Percentiles rank a stretch among this genome's conserved stretches.
Conservation (phyloP, 2,329 filamentous ascomycete genomes). For the Macrophomina tecta region DNA sequence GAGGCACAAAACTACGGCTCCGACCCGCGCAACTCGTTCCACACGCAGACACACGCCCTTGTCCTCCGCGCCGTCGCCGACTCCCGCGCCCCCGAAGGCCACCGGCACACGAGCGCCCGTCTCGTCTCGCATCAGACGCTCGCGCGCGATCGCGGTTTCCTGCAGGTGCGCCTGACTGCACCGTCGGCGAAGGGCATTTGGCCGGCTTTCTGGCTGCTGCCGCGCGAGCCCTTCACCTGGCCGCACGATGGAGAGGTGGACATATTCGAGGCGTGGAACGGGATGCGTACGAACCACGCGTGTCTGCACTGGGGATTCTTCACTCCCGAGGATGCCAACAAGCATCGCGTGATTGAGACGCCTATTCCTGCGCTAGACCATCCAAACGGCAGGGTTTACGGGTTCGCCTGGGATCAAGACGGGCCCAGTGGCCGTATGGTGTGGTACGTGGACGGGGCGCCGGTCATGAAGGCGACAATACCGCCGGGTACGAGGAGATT, state of each 20-base stretch:
- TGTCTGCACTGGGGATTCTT: constrained; percentile 67
- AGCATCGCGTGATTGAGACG: constrained; percentile 63
- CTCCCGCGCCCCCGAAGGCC: constrained; percentile 38
- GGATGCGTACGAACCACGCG: constrained; percentile 59
- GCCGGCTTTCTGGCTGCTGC: constrained; percentile 68
- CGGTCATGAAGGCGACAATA: constrained; percentile 63
- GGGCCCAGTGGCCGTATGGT: constrained; percentile 55
- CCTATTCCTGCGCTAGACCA: constrained; percentile 53
- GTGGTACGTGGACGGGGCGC: constrained; percentile 65
- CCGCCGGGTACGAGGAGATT: constrained; percentile 60
- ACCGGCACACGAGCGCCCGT: constrained; percentile 61
- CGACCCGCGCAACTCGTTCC: constrained; percentile 58
- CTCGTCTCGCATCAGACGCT: constrained; percentile 61
- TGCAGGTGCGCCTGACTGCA: constrained; percentile 58
- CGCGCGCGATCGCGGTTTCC: constrained; percentile 57
- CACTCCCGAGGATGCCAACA: constrained; percentile 60
- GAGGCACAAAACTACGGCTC: constrained; percentile 65
- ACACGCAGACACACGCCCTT: constrained; percentile 58
- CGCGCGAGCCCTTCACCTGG: constrained; percentile 64
- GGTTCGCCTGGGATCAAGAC: constrained; percentile 63
- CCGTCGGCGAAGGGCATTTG: constrained; percentile 64
- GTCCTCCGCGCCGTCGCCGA: constrained; percentile 59
- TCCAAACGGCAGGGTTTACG: constrained; percentile 57
- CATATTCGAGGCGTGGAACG: constrained; percentile 68
- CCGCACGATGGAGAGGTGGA: constrained; percentile 66